Percentiles rank a stretch among this genome's conserved stretches.
Conservation (phyloP, 805 yeast genomes). For the Nakazawaea ishiwadae region DNA sequence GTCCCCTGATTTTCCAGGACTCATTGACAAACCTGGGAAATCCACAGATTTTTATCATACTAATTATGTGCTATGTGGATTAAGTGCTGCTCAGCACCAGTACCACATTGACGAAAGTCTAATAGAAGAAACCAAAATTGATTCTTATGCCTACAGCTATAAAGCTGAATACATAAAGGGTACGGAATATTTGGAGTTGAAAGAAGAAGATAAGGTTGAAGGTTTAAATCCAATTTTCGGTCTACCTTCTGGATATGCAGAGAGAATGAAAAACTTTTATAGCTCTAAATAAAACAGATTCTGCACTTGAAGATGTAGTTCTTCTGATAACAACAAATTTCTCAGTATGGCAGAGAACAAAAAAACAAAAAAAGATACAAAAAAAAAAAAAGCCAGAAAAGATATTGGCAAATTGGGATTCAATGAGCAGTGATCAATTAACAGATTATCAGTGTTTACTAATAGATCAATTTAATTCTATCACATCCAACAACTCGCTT, state of each 20-base stretch:
- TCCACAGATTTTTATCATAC: constrained; percentile 86
- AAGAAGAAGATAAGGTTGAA: constrained; percentile 17
- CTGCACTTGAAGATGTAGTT: no score
- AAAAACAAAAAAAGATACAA: no score
- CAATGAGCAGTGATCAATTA: constrained; percentile 6
- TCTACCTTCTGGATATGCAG: constrained; percentile 40
- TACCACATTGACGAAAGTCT: constrained; percentile 22
- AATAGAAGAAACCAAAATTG: not conserved
- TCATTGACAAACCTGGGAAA: constrained; percentile 84
- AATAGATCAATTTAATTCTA: constrained; percentile 5
- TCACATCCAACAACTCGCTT: constrained; percentile 1
- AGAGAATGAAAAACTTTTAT: constrained; percentile 17
- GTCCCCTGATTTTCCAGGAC: constrained; percentile 55
- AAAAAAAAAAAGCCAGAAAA: no score
- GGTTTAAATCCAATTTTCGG: constrained; percentile 58
- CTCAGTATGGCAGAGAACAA: no score
- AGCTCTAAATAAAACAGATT: not conserved
- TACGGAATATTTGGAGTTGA: constrained; percentile 16
- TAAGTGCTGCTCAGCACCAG: constrained; percentile 52
- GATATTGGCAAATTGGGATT: no score
- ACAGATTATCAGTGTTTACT: constrained; percentile 4
- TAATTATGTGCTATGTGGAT: constrained; percentile 76
- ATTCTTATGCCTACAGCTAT: constrained; percentile 27
- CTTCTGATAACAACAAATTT: no score
- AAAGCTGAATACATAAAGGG: constrained; percentile 16